Conservation (phyloP, 345 rosid genomes). For the Crucihimalaya himalaica region DNA sequence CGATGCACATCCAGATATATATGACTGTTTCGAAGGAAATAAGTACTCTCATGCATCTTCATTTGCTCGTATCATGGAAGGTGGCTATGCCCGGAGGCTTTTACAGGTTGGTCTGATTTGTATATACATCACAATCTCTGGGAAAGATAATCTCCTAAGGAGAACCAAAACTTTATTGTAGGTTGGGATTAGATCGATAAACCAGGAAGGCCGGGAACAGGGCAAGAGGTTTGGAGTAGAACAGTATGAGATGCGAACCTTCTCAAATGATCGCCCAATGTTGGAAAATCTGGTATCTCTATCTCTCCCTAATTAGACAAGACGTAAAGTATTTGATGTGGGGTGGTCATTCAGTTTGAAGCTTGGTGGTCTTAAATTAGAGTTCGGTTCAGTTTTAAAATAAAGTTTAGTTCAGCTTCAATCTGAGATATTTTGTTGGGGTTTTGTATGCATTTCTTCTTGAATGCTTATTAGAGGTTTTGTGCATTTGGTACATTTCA, state of each 20-base stretch:
- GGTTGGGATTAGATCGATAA: constrained; percentile 97
- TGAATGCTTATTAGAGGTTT: neutral
- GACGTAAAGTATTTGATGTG: neutral
- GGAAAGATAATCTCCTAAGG: neutral
- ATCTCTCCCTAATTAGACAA: neutral
- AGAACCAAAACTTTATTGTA: constrained; percentile 27
- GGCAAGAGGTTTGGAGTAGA: constrained; percentile 93
- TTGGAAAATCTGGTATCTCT: constrained; percentile 81
- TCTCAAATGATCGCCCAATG: constrained; percentile 67
- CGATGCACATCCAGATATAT: constrained; percentile 99
- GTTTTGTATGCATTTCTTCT: neutral
- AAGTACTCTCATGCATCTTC: constrained; percentile 96
- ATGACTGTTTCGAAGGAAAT: constrained; percentile 85
- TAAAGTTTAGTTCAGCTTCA: neutral
- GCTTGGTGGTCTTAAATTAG: neutral
- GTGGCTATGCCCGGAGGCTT: constrained; percentile 87
- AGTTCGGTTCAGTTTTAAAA: neutral
- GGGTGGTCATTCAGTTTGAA: neutral
- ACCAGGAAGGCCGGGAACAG: constrained; percentile 83
- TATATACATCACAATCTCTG: constrained; percentile 32
- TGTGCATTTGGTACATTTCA: neutral
- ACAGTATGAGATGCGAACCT: constrained; percentile 94
- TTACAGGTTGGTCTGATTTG: constrained; percentile 61
- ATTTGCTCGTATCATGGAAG: constrained; percentile 98
- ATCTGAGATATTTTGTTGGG: neutral